These are phyloP conservation scores for Aspergillus viridinutans DNA, from an alignment of 2,329 filamentous ascomycete species.

Conservation along the genomic window DNA sequence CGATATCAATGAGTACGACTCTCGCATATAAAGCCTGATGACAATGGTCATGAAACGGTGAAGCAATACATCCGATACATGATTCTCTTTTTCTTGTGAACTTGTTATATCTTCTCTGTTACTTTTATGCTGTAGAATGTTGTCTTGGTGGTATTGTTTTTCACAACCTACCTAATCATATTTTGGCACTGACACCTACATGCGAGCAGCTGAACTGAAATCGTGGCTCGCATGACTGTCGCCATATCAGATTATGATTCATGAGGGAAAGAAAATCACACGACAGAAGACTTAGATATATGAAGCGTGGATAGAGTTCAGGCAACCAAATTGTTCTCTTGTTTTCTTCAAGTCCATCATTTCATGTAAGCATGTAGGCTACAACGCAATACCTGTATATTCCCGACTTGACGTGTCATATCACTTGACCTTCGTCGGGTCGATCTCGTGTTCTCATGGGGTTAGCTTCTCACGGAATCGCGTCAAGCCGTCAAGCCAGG, in stretches of 20 bases:
- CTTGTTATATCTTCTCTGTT: neutral
- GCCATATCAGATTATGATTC: neutral
- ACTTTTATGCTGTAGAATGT: neutral
- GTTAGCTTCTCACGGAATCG: too few relatives aligned
- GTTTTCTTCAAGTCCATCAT: too few relatives aligned
- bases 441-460: neutral
- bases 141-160: neutral
- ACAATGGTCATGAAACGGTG: slow-evolving; percentile 18
- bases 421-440: neutral
- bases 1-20: slow-evolving; percentile 10
- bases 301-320: neutral
- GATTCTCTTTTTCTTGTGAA: slow-evolving; percentile 6
- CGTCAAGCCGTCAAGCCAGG: too few relatives aligned
- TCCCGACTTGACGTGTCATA: neutral
- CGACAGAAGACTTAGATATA: neutral
- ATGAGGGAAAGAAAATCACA: neutral
- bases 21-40: slow-evolving; percentile 16
- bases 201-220: too few relatives aligned
- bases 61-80: slow-evolving; percentile 15
- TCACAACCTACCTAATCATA: neutral
- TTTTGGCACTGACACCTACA: neutral
- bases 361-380: neutral
- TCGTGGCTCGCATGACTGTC: neutral
- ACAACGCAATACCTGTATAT: neutral
- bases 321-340: neutral